Evolutionary conservation across 2,329 filamentous ascomycete species (phyloP).

Genomic region (Fusarium falciforme): DNA sequence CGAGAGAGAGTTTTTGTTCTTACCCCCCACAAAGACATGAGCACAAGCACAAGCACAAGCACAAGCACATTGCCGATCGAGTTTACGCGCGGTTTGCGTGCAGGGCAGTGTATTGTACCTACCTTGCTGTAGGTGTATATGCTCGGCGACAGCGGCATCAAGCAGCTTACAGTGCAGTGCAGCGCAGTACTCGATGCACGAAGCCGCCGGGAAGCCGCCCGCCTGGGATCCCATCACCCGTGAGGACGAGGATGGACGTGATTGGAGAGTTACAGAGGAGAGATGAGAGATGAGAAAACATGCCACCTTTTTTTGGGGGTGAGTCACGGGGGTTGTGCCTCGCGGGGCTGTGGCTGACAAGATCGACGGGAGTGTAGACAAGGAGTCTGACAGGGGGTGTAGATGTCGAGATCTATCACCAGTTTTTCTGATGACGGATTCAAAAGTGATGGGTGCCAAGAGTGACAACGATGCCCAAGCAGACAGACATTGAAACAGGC

Average conservation of each 20-base stretch:
- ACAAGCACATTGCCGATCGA: constrained; percentile 25
- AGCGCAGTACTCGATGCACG: constrained; percentile 23
- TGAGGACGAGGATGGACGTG: constrained; percentile 17
- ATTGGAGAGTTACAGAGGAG: constrained; percentile 20
- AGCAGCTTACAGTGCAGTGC: neutral
- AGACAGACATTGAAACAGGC: neutral
- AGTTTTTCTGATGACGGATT: constrained; percentile 18
- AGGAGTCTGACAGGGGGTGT: constrained; percentile 6
- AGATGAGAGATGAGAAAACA: constrained; percentile 30
- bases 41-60: neutral
- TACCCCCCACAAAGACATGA: neutral
- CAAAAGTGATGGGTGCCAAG: neutral
- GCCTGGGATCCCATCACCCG: constrained; percentile 16
- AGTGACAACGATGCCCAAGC: neutral
- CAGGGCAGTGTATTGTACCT: neutral
- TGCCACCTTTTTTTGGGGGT: constrained; percentile 17
- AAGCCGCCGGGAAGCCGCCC: constrained; percentile 33
- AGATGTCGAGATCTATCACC: constrained; percentile 37
- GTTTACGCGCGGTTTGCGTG: constrained; percentile 21
- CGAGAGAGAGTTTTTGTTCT: neutral
- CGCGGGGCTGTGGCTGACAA: constrained; percentile 37
- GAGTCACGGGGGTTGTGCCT: constrained; percentile 38
- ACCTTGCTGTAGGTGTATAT: neutral
- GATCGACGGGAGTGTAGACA: constrained; percentile 26
- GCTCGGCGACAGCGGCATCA: neutral